A percentile compares a stretch with the other conserved stretches of the same genome.
Evolutionary conservation across 208 protist species (phyloP).

Genomic region (Leishmania aethiopica): DNA sequence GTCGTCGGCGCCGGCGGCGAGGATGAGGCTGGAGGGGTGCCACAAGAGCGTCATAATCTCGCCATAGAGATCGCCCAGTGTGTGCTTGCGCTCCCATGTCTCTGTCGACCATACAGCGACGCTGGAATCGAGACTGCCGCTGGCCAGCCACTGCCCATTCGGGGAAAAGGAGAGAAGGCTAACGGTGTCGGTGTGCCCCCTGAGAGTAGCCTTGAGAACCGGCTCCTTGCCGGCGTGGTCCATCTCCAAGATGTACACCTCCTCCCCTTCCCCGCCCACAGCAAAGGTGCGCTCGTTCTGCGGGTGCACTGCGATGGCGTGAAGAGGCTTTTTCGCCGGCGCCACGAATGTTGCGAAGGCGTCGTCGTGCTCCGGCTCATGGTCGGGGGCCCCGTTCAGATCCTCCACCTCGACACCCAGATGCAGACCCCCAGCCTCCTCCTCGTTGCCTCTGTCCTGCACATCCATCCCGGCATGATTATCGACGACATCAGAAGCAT

Average conservation of each 20-base stretch:
- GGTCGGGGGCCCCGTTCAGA: slow-evolving; percentile 77
- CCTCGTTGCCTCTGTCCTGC: slow-evolving; percentile 18
- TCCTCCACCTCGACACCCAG: slow-evolving; percentile 61
- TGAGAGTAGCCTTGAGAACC: slow-evolving; percentile 41
- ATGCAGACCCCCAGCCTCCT: slow-evolving; percentile 18
- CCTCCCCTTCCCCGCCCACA: slow-evolving; percentile 73
- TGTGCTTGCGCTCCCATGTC: slow-evolving; percentile 77
- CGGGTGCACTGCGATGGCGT: slow-evolving; percentile 59
- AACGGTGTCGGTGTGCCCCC: slow-evolving; percentile 82
- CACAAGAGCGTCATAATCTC: slow-evolving; percentile 89
- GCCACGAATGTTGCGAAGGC: slow-evolving; percentile 59
- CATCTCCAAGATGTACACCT: slow-evolving; percentile 63
- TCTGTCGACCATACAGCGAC: slow-evolving; percentile 76
- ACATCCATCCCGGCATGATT: slow-evolving; percentile 23
- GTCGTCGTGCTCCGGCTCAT: slow-evolving; percentile 83
- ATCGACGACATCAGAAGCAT: slow-evolving; percentile 31
- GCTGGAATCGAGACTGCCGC: slow-evolving; percentile 70
- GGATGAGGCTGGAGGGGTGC: slow-evolving; percentile 92
- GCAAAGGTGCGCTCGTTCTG: slow-evolving; percentile 54
- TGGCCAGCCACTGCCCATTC: slow-evolving; percentile 78
- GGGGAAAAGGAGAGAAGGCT: slow-evolving; percentile 84
- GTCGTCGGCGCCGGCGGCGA: slow-evolving; percentile 91
- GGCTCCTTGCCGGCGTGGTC: not conserved
- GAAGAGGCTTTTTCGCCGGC: slow-evolving; percentile 59
- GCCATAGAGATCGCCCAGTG: slow-evolving; percentile 84